Evolutionary conservation across 352 stramenopile genomes (phyloP).

Genomic region (Phytophthora kernoviae): DNA sequence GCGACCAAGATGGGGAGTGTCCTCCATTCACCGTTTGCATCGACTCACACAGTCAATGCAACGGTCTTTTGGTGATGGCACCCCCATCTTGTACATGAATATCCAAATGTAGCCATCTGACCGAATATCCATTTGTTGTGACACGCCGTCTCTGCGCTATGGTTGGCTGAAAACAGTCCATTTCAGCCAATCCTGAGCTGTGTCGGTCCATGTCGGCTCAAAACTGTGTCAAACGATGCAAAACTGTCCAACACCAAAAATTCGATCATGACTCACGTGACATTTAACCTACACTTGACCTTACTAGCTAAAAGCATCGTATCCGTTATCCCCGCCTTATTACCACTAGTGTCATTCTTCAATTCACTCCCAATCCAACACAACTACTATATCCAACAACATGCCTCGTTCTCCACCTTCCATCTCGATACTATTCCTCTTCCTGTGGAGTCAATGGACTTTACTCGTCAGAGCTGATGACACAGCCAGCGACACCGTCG

Average conservation of each 20-base stretch:
- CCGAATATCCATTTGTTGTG: background rate
- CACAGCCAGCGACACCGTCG: slow-evolving; percentile 38
- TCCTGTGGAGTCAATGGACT: slow-evolving; percentile 25
- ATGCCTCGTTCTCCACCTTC: slow-evolving; percentile 21
- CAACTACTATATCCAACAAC: slow-evolving; percentile 8
- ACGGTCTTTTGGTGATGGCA: background rate
- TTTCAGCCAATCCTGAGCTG: background rate
- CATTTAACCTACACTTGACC: slow-evolving; percentile 3
- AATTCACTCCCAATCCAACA: slow-evolving; percentile 21
- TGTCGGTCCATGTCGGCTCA: background rate
- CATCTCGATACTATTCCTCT: slow-evolving; percentile 30
- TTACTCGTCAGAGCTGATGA: slow-evolving; percentile 18
- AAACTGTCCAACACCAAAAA: slow-evolving; percentile 1
- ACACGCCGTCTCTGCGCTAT: background rate
- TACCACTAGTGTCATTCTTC: slow-evolving; percentile 32
- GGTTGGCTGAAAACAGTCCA: background rate
- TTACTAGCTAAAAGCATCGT: background rate
- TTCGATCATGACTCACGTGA: no score
- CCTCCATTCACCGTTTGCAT: no score
- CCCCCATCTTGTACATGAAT: background rate
- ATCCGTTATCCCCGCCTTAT: slow-evolving; percentile 6
- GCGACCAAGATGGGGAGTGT: slow-evolving; percentile 15
- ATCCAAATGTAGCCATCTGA: slow-evolving; percentile 3
- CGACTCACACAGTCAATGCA: background rate
- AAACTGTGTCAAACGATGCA: background rate